Conservation (phyloP, 129 eudicot genomes). For the Flaveria trinervia region DNA sequence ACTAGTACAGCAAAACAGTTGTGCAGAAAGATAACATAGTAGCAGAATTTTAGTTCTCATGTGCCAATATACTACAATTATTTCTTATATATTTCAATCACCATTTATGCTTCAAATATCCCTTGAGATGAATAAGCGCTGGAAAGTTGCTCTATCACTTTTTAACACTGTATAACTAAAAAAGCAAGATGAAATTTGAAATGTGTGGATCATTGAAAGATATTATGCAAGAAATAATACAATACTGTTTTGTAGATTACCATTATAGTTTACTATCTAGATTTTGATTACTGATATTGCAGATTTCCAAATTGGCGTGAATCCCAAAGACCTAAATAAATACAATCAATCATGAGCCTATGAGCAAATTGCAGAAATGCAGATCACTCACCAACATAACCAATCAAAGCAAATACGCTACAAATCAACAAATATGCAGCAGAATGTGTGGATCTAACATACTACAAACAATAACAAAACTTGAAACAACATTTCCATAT, state of each 20-base stretch:
- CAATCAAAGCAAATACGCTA: background rate
- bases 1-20: background rate
- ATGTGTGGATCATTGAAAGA: background rate
- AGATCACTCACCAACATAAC: conserved; percentile 6
- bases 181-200: background rate
- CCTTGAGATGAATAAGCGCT: background rate
- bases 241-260: background rate
- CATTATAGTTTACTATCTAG: background rate
- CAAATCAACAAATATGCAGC: background rate
- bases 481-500: background rate
- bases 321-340: conserved; percentile 12
- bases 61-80: background rate
- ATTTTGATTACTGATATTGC: background rate
- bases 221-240: background rate
- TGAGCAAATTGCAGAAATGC: background rate
- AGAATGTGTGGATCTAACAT: background rate
- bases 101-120: background rate
- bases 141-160: background rate
- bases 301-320: background rate
- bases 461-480: conserved; percentile 4
- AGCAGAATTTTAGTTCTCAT: background rate
- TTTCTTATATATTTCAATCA: background rate
- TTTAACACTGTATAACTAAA: background rate
- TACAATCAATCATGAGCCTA: background rate
- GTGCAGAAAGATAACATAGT: background rate